Percentiles rank a stretch among this genome's conserved stretches.
phyloP scores from a whole-genome alignment of 2,329 filamentous ascomycete genomes.

The Ophiocordyceps camponoti-saundersi region DNA sequence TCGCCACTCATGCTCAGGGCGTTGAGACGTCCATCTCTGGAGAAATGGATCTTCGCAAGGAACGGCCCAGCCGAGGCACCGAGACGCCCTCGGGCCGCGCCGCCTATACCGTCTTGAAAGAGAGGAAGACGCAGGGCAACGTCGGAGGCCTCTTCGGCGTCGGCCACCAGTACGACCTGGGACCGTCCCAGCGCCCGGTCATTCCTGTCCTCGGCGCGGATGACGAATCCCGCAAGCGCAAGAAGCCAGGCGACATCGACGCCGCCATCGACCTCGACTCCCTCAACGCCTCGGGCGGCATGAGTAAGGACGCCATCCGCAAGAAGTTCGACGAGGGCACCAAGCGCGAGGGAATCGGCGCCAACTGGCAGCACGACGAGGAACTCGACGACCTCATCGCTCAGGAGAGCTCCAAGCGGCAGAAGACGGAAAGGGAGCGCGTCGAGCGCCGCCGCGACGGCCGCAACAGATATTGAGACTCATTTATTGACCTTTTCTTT shows the following conservation, averaged over 20 bases:
- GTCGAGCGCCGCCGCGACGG: slow-evolving; percentile 44
- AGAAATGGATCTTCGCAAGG: slow-evolving; percentile 82
- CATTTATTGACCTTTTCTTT: too few species aligned
- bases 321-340: slow-evolving; percentile 62
- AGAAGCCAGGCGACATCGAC: slow-evolving; percentile 93
- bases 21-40: slow-evolving; percentile 59
- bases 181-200: slow-evolving; percentile 27
- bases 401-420: slow-evolving; percentile 75
- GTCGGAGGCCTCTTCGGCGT: slow-evolving; percentile 89
- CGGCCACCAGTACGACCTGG: slow-evolving; percentile 83
- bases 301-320: slow-evolving; percentile 72
- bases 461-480: slow-evolving; percentile 29
- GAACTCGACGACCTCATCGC: slow-evolving; percentile 94
- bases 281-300: slow-evolving; percentile 53
- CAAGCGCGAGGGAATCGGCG: slow-evolving; percentile 47
- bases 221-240: slow-evolving; percentile 63
- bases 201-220: slow-evolving; percentile 67
- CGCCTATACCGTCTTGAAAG: slow-evolving; percentile 79
- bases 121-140: slow-evolving; percentile 57
- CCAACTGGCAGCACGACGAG: slow-evolving; percentile 62
- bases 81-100: slow-evolving; percentile 61
- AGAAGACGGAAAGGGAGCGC: slow-evolving; percentile 75
- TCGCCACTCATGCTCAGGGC: slow-evolving; percentile 58
- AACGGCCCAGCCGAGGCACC: slow-evolving; percentile 67
- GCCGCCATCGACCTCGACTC: slow-evolving; percentile 80